Evolutionary conservation across 192 early-diverging fungal genomes (phyloP).

Genomic region (Backusella tuberculispora): DNA sequence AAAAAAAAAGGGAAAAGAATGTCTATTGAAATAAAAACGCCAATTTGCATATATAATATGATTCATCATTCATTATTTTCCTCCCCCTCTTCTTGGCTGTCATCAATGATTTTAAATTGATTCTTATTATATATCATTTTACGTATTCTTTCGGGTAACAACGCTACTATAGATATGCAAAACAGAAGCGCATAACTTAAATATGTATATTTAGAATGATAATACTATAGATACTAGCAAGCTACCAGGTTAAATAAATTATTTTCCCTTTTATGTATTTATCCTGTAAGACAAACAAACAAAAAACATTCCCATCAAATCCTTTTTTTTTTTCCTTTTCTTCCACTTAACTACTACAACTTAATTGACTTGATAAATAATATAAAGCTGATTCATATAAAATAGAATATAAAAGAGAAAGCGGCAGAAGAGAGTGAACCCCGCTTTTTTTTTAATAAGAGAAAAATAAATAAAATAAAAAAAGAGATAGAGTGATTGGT

Average conservation of each 20-base stretch:
- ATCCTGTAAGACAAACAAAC: not conserved
- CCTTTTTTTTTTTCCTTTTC: no score
- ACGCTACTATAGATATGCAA: no score
- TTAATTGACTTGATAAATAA: not conserved
- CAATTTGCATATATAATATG: not conserved
- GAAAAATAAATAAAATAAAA: not conserved
- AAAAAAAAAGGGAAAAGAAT: slow-evolving; percentile 4
- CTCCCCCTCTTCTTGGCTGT: not conserved
- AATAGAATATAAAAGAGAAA: not conserved
- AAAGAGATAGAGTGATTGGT: not conserved
- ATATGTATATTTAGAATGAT: no score
- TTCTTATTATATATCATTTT: no score
- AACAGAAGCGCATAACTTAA: no score
- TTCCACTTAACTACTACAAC: no score
- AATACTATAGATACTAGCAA: not conserved
- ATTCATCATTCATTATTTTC: not conserved
- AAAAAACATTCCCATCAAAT: not conserved
- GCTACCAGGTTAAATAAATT: not conserved
- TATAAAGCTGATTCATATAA: not conserved
- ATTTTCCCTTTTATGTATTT: not conserved
- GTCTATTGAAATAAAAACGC: not conserved
- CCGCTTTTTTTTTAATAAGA: not conserved
- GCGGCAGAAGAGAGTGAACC: not conserved
- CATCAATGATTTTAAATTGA: not conserved
- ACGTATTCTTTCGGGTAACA: no score